Conservation (phyloP, 2,329 filamentous ascomycete species). For the Rosellinia necatrix region DNA sequence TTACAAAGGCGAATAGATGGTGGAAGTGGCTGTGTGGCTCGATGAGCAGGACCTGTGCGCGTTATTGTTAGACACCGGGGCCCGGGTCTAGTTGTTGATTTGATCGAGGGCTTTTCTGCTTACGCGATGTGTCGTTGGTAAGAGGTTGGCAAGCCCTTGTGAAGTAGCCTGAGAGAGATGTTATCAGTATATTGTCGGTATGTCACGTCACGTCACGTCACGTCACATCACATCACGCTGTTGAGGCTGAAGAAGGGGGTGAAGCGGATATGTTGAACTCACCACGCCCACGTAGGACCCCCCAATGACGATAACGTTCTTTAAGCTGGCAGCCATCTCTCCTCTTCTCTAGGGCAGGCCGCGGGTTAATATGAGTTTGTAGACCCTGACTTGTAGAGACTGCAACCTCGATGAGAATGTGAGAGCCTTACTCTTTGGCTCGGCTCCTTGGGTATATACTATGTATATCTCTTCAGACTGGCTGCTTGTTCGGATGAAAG, state of each 20-base stretch:
- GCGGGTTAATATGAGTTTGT: neutral
- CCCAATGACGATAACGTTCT: slow-evolving; percentile 51
- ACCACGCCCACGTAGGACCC: slow-evolving; percentile 52
- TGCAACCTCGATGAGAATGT: neutral
- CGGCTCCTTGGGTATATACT: too few relatives aligned
- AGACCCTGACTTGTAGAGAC: neutral
- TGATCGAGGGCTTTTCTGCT: slow-evolving; percentile 4
- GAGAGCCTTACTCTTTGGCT: neutral
- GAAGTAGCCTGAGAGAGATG: slow-evolving; percentile 37
- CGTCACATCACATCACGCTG: too few relatives aligned
- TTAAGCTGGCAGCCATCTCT: slow-evolving; percentile 34
- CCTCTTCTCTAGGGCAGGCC: neutral
- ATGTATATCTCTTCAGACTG: neutral
- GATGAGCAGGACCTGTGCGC: slow-evolving; percentile 45
- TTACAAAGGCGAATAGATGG: slow-evolving; percentile 51
- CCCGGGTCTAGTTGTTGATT: neutral
- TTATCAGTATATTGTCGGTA: slow-evolving; percentile 8
- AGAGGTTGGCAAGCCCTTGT: slow-evolving; percentile 43
- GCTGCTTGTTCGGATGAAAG: neutral
- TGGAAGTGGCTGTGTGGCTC: slow-evolving; percentile 57
- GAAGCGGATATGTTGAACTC: slow-evolving; percentile 9
- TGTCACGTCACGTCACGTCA: too few relatives aligned
- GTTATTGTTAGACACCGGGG: neutral
- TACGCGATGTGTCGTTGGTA: slow-evolving; percentile 44
- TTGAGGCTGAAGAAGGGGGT: neutral